Evolutionary conservation across 106 monocot species (phyloP).

Genomic region (Allium cepa): DNA sequence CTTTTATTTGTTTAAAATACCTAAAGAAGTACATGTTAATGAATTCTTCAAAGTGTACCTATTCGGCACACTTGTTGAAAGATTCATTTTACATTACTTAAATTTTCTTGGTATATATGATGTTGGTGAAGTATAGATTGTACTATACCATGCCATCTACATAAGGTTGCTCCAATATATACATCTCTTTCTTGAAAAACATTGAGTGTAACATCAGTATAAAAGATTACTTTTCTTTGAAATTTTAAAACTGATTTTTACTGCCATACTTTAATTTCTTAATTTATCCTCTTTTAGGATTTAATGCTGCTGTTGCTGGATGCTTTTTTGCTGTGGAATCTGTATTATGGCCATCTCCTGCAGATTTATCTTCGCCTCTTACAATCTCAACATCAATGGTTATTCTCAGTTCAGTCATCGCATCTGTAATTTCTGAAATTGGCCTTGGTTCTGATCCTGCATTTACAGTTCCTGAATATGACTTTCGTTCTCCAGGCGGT

Average conservation of each 20-base stretch:
- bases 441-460: constrained; percentile 91
- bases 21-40: too few relatives aligned
- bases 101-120: too few relatives aligned
- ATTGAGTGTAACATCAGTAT: too few relatives aligned
- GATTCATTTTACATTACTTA: too few relatives aligned
- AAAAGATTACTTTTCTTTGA: not conserved
- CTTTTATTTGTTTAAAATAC: too few relatives aligned
- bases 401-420: constrained; percentile 93
- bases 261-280: not conserved
- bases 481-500: constrained; percentile 93
- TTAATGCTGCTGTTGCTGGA: constrained; percentile 88
- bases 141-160: too few relatives aligned
- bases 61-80: too few relatives aligned
- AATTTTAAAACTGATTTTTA: not conserved
- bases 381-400: constrained; percentile 85
- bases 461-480: constrained; percentile 85
- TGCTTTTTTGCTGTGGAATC: constrained; percentile 97
- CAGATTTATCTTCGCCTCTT: constrained; percentile 53
- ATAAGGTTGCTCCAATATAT: too few relatives aligned
- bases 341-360: constrained; percentile 73
- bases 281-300: constrained; percentile 37
- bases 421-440: constrained; percentile 84
- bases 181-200: too few relatives aligned
- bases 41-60: too few relatives aligned
- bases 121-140: too few relatives aligned